Conservation (phyloP, 768 basidiomycete genomes). For the Naematelia aurantialba region DNA sequence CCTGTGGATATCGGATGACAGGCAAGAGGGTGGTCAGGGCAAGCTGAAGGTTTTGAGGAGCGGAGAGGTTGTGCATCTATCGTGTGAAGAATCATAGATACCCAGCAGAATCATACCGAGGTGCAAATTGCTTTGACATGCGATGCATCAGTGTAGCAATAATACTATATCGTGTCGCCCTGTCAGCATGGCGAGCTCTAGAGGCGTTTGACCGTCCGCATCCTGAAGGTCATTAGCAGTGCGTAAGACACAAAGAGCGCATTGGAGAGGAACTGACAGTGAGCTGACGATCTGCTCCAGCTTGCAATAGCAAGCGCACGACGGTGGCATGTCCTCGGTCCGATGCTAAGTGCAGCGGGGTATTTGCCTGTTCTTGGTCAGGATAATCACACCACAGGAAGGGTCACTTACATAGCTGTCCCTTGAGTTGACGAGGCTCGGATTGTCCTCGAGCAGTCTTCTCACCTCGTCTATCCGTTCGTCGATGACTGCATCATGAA, state of each 20-base stretch:
- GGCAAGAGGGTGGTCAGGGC: not conserved
- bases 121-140: conserved; percentile 11
- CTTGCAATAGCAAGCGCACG: conserved; percentile 60
- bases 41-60: conserved; percentile 5
- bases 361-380: conserved; percentile 65
- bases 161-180: conserved; percentile 59
- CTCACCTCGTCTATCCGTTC: conserved; percentile 57
- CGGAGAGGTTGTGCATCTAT: not conserved
- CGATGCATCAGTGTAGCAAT: conserved; percentile 32
- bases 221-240: conserved; percentile 55
- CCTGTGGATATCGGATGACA: not conserved
- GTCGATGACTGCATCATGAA: conserved; percentile 65
- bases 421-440: conserved; percentile 57
- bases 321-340: conserved; percentile 68
- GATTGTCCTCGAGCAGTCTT: conserved; percentile 52
- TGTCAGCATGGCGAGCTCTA: conserved; percentile 61
- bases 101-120: not conserved
- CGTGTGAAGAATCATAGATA: not conserved
- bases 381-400: not conserved
- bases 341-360: conserved; percentile 77
- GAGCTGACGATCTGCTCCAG: conserved; percentile 63
- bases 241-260: not conserved
- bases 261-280: conserved; percentile 58
- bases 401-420: conserved; percentile 68
- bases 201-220: conserved; percentile 61